These are phyloP conservation scores for Verticillium isaacii DNA, from an alignment of 2,329 filamentous ascomycete genomes.

Conservation along the genomic window DNA sequence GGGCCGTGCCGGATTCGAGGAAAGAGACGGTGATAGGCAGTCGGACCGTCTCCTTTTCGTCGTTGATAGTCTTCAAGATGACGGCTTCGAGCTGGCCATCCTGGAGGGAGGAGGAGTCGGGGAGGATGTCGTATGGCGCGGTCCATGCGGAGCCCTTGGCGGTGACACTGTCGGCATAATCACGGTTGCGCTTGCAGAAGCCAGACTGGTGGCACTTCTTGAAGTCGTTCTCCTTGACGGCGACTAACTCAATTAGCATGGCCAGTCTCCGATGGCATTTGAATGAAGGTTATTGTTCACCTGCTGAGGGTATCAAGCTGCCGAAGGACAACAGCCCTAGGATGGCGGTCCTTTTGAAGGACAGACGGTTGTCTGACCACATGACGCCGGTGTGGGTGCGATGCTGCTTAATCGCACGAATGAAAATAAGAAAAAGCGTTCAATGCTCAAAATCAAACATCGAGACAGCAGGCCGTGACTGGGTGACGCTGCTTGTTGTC, in stretches of 20 bases:
- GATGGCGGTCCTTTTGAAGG: slow-evolving; percentile 60
- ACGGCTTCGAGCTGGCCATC: slow-evolving; percentile 75
- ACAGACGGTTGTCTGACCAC: slow-evolving; percentile 45
- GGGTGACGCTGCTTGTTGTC: neutral
- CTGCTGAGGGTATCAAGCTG: slow-evolving; percentile 58
- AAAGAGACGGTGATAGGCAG: slow-evolving; percentile 85
- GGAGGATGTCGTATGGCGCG: slow-evolving; percentile 73
- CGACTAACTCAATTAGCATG: slow-evolving; percentile 42
- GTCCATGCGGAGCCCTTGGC: slow-evolving; percentile 63
- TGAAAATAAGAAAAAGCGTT: neutral
- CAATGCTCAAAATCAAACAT: neutral
- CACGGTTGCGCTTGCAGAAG: slow-evolving; percentile 94
- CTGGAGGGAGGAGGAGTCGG: slow-evolving; percentile 68
- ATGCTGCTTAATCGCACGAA: neutral
- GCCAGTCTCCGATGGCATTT: neutral
- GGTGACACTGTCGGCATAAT: slow-evolving; percentile 73
- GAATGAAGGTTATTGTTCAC: slow-evolving; percentile 39
- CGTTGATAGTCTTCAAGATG: slow-evolving; percentile 73
- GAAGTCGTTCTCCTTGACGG: slow-evolving; percentile 94
- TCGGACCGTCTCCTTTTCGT: slow-evolving; percentile 62
- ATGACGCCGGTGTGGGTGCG: slow-evolving; percentile 30
- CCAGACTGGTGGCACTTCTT: slow-evolving; percentile 95
- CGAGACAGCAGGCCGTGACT: neutral
- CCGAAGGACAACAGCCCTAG: slow-evolving; percentile 56
- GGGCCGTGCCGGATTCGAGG: slow-evolving; percentile 81